A percentile compares a stretch with the other conserved stretches of the same genome.
Evolutionary conservation across 306 rosid genomes (phyloP).

Genomic region (Quercus agrifolia): DNA sequence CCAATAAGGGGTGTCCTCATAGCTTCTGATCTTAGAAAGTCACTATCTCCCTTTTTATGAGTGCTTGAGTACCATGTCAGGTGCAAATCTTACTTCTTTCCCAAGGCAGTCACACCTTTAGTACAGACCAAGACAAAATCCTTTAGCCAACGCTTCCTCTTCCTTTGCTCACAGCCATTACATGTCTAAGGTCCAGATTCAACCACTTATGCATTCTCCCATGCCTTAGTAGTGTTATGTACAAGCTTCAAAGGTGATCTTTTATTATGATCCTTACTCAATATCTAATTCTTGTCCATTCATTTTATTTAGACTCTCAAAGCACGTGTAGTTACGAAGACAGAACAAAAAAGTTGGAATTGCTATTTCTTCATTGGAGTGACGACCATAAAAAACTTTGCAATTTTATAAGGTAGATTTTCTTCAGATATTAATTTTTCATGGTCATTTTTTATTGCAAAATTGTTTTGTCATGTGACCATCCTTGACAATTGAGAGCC

Average conservation of each 20-base stretch:
- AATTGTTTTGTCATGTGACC: constrained; percentile 13
- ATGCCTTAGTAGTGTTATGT: no score
- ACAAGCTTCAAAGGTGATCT: neutral
- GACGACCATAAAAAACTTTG: constrained; percentile 84
- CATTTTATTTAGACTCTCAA: constrained; percentile 61
- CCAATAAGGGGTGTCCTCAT: no score
- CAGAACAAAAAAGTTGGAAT: constrained; percentile 92
- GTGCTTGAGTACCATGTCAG: no score
- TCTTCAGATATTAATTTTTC: constrained; percentile 4
- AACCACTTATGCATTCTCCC: no score
- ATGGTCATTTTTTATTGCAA: constrained; percentile 1
- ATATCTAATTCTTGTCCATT: neutral
- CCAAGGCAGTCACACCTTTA: no score
- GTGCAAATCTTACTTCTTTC: no score
- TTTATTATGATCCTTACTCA: constrained; percentile 7
- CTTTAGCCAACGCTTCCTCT: no score
- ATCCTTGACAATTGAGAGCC: constrained; percentile 10
- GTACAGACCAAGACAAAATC: no score
- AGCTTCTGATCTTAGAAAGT: no score
- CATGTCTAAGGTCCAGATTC: no score
- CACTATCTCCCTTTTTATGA: no score
- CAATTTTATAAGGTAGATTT: constrained; percentile 85
- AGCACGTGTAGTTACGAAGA: constrained; percentile 94
- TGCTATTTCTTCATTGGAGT: constrained; percentile 93
- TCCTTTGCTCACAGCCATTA: no score